Percentiles rank a stretch among this genome's conserved stretches.
These are phyloP conservation scores for Peterozyma toletana DNA, from an alignment of 805 yeast species.

Conservation along the genomic window DNA sequence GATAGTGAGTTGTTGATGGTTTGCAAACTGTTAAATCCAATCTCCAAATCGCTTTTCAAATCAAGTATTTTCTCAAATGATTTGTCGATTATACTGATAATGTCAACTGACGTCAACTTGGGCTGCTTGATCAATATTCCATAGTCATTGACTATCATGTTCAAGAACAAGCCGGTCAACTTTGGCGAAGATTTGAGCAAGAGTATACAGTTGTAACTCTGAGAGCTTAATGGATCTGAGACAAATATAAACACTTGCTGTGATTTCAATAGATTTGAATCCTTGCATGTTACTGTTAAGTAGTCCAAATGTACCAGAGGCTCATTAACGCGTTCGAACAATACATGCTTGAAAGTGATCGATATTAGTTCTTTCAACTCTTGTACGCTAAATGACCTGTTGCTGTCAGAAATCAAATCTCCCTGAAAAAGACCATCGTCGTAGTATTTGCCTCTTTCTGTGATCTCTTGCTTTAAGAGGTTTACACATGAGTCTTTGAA, in stretches of 20 bases:
- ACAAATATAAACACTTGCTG: slow-evolving; percentile 4
- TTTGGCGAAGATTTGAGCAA: slow-evolving; percentile 3
- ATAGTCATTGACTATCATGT: slow-evolving; percentile 2
- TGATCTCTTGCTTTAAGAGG: too few relatives aligned
- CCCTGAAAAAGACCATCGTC: too few relatives aligned
- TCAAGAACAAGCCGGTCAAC: background rate
- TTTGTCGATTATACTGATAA: slow-evolving; percentile 1
- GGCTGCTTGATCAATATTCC: slow-evolving; percentile 2
- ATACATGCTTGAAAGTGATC: background rate
- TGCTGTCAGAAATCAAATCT: background rate
- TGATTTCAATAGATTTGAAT: slow-evolving; percentile 1
- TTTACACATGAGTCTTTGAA: too few relatives aligned
- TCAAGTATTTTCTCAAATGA: slow-evolving; percentile 7
- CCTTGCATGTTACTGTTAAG: slow-evolving; percentile 2
- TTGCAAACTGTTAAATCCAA: slow-evolving; percentile 11
- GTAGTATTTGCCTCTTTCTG: too few relatives aligned
- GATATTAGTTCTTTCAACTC: slow-evolving; percentile 1
- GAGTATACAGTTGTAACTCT: slow-evolving; percentile 1
- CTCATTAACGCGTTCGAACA: background rate
- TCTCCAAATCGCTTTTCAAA: slow-evolving; percentile 12
- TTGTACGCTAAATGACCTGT: background rate
- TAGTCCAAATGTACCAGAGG: background rate
- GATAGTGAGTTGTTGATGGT: slow-evolving; percentile 12
- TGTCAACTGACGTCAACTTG: background rate
- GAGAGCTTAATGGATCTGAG: background rate